A percentile compares a stretch with the other conserved stretches of the same genome.
phyloP scores from a whole-genome alignment of 2,329 filamentous ascomycete genomes.

The Hypoxylon sp. region DNA sequence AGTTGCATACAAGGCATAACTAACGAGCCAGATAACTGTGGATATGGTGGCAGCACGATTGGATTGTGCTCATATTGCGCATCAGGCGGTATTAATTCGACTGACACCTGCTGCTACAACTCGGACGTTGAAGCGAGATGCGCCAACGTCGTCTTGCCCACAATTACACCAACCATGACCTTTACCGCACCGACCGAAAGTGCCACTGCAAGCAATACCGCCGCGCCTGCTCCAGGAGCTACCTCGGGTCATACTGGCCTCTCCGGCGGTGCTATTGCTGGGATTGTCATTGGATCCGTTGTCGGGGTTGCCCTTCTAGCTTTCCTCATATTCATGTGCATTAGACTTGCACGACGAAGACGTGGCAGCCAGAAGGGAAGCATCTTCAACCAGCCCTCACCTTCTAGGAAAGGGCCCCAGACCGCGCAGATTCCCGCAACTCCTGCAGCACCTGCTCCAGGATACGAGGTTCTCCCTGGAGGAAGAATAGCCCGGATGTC shows the following conservation, averaged over 20 bases:
- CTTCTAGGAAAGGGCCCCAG: conserved; percentile 67
- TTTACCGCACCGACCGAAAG: conserved; percentile 66
- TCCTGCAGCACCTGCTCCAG: conserved; percentile 58
- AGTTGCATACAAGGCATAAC: conserved; percentile 80
- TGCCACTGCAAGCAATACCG: conserved; percentile 62
- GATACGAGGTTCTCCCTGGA: conserved; percentile 84
- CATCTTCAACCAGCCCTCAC: conserved; percentile 92
- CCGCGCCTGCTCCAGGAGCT: conserved; percentile 50
- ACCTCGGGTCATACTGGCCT: conserved; percentile 62
- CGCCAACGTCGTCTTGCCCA: conserved; percentile 81
- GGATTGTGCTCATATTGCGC: conserved; percentile 92
- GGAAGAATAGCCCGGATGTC: conserved; percentile 97
- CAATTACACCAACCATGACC: conserved; percentile 77
- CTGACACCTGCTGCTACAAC: conserved; percentile 93
- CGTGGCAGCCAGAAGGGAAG: conserved; percentile 75
- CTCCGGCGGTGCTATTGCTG: conserved; percentile 90
- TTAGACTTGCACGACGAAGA: conserved; percentile 67
- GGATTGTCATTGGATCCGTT: conserved; percentile 87
- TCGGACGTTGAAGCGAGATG: conserved; percentile 82
- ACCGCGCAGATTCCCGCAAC: conserved; percentile 57
- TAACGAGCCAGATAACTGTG: conserved; percentile 91
- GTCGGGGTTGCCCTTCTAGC: conserved; percentile 78
- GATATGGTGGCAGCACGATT: conserved; percentile 78
- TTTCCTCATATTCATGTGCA: conserved; percentile 77
- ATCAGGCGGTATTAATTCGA: conserved; percentile 87